Conservation (phyloP, 805 yeast species). For the Metschnikowia peoriensis region DNA sequence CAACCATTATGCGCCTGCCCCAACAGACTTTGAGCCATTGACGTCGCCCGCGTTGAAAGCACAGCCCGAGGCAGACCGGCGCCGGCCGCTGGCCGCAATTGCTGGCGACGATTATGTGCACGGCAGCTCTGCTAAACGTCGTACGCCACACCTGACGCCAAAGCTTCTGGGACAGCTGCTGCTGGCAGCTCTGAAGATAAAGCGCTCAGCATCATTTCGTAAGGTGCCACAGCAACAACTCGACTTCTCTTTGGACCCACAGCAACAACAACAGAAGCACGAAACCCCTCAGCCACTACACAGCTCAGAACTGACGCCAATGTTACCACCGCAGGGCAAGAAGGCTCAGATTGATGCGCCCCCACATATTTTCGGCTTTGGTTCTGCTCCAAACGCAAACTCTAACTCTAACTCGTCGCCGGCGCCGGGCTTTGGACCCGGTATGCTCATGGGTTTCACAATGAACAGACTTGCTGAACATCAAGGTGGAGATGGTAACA, state of each 20-base stretch:
- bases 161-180: conserved; percentile 33
- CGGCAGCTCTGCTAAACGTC: conserved; percentile 28
- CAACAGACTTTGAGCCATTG: conserved; percentile 46
- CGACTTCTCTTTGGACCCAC: conserved; percentile 29
- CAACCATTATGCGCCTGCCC: conserved; percentile 16
- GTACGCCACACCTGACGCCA: conserved; percentile 47
- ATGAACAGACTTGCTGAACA: conserved; percentile 45
- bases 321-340: conserved; percentile 40
- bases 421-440: conserved; percentile 21
- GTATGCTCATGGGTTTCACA: conserved; percentile 46
- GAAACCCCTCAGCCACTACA: background rate
- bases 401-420: conserved; percentile 3
- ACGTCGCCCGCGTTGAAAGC: conserved; percentile 70
- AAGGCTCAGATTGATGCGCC: conserved; percentile 23
- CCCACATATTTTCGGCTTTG: background rate
- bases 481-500: conserved; percentile 8
- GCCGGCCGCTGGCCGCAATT: conserved; percentile 34
- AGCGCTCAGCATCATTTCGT: conserved; percentile 35
- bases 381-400: background rate
- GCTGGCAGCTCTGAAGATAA: conserved; percentile 23
- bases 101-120: conserved; percentile 26
- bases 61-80: conserved; percentile 26
- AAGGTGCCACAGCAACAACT: conserved; percentile 16
- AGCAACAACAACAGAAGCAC: background rate
- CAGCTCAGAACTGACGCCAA: conserved; percentile 24